Conservation (phyloP, 768 basidiomycete species). For the Lepiota venenata region DNA sequence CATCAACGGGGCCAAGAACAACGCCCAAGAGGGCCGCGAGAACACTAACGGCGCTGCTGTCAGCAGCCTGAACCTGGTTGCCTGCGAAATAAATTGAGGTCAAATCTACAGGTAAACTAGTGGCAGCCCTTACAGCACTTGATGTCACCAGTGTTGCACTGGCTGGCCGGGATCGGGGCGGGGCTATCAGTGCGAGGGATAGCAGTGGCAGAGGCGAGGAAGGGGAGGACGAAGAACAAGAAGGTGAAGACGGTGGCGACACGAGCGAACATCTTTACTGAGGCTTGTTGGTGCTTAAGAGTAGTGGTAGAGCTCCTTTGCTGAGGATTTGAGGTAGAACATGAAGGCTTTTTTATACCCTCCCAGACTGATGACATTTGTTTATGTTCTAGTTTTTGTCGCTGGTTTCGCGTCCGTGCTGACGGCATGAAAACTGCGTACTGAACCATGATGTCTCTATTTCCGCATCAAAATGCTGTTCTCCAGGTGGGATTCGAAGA, state of each 20-base stretch:
- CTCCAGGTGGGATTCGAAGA: too few relatives aligned
- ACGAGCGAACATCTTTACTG: constrained; percentile 25
- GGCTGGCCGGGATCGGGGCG: constrained; percentile 8
- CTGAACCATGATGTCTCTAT: too few relatives aligned
- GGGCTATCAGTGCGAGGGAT: constrained; percentile 16
- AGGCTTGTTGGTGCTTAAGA: constrained; percentile 7
- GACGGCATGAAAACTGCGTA: too few relatives aligned
- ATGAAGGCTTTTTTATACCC: constrained; percentile 11
- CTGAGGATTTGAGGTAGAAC: constrained; percentile 12
- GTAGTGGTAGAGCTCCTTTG: constrained; percentile 16
- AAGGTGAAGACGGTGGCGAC: constrained; percentile 17
- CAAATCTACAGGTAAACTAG: not conserved
- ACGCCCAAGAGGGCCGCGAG: constrained; percentile 32
- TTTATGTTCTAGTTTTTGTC: too few relatives aligned
- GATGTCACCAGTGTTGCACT: constrained; percentile 25
- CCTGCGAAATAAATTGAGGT: not conserved
- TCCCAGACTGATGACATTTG: too few relatives aligned
- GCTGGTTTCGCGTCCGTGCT: too few relatives aligned
- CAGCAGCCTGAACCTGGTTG: constrained; percentile 23
- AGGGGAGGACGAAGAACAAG: constrained; percentile 23
- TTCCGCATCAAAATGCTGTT: too few relatives aligned
- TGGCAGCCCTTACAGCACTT: constrained; percentile 19
- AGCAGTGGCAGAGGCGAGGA: constrained; percentile 24
- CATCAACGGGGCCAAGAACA: constrained; percentile 15
- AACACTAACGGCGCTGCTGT: constrained; percentile 9